These are phyloP conservation scores for Fraxinus latifolia DNA, from an alignment of 305 asterid genomes.

Conservation along the genomic window DNA sequence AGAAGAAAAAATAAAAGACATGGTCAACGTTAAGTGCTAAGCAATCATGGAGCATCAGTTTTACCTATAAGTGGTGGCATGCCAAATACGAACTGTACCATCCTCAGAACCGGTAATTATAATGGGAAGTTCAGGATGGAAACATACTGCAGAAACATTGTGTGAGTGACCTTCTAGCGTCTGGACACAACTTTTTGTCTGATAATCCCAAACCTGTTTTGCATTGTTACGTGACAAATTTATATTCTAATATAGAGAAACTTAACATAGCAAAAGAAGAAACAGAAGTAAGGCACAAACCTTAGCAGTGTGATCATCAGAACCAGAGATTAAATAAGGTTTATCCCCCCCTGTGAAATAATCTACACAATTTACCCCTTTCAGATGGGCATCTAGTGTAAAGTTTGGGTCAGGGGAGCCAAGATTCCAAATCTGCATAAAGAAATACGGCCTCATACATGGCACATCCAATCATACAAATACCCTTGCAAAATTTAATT, in stretches of 20 bases:
- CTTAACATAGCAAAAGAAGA: slow-evolving; percentile 11
- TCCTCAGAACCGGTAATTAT: slow-evolving; percentile 68
- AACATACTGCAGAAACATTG: slow-evolving; percentile 60
- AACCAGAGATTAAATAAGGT: slow-evolving; percentile 60
- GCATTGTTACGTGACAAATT: slow-evolving; percentile 7
- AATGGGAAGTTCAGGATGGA: slow-evolving; percentile 64
- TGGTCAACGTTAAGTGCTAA: neutral
- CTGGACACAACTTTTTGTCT: slow-evolving; percentile 62
- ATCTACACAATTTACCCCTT: slow-evolving; percentile 72
- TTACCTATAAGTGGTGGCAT: slow-evolving; percentile 61
- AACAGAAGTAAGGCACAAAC: slow-evolving; percentile 30
- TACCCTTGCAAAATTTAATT: neutral
- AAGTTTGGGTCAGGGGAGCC: slow-evolving; percentile 68
- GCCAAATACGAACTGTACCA: slow-evolving; percentile 66
- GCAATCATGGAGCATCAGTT: slow-evolving; percentile 18
- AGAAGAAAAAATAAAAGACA: neutral
- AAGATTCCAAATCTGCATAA: slow-evolving; percentile 61
- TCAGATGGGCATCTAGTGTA: slow-evolving; percentile 60
- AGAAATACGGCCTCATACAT: slow-evolving; percentile 17
- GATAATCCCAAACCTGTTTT: slow-evolving; percentile 64
- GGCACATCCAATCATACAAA: neutral
- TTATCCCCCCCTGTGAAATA: slow-evolving; percentile 59
- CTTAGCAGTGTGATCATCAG: slow-evolving; percentile 77
- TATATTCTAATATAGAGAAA: slow-evolving; percentile 16
- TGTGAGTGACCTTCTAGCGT: slow-evolving; percentile 63